phyloP scores from a whole-genome alignment of 768 basidiomycete species.

The Neoboletus subvelutipes region DNA sequence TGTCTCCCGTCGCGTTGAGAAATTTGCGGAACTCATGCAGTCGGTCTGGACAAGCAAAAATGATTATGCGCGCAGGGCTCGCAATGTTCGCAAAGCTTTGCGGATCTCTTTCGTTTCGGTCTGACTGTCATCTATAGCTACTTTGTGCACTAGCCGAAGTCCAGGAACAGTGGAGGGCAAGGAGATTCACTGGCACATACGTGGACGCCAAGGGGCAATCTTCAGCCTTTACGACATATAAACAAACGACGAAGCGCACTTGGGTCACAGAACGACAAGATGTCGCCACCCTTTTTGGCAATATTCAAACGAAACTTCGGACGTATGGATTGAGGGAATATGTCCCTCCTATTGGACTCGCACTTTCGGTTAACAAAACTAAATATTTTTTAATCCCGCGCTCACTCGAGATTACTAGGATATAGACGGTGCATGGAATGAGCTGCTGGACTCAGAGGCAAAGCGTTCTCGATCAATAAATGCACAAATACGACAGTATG shows the following conservation, averaged over 20 bases:
- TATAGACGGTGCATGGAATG: constrained; percentile 76
- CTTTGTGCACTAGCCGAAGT: constrained; percentile 65
- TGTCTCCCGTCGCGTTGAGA: constrained; percentile 88
- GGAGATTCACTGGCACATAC: constrained; percentile 72
- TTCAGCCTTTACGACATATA: constrained; percentile 72
- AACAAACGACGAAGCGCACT: constrained; percentile 77
- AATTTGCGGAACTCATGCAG: constrained; percentile 95
- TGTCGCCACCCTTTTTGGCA: constrained; percentile 81
- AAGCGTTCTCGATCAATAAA: constrained; percentile 80
- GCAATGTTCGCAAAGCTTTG: constrained; percentile 46
- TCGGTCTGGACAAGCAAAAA: constrained; percentile 85
- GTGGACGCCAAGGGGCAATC: constrained; percentile 77
- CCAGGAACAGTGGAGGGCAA: constrained; percentile 67
- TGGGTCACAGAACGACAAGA: constrained; percentile 94
- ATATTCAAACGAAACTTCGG: constrained; percentile 89
- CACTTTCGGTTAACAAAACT: constrained; percentile 47
- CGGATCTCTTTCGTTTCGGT: not conserved
- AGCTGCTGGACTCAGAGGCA: constrained; percentile 71
- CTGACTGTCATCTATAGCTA: constrained; percentile 42
- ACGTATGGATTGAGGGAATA: constrained; percentile 89
- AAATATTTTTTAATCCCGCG: not conserved
- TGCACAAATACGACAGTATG: constrained; percentile 84
- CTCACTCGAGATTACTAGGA: constrained; percentile 42
- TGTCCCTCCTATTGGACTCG: constrained; percentile 69
- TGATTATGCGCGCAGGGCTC: constrained; percentile 89